A percentile compares a stretch with the other conserved stretches of the same genome.
These are phyloP conservation scores for Malus asiatica DNA, from an alignment of 306 rosid genomes.

Conservation along the genomic window DNA sequence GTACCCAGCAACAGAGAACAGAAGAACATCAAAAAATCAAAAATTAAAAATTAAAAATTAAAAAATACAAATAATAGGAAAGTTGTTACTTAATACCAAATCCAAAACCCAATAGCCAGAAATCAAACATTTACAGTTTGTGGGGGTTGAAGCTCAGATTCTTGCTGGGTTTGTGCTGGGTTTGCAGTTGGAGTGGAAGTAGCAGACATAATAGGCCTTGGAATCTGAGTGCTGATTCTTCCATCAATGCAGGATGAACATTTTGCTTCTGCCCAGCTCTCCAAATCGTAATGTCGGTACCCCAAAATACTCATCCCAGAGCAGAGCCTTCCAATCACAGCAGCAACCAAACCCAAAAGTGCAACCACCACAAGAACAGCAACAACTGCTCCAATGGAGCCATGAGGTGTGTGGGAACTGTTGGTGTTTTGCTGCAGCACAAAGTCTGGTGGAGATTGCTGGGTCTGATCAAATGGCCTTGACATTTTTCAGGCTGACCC, in stretches of 20 bases:
- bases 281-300: conserved; percentile 59
- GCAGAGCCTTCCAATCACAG: conserved; percentile 50
- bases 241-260: conserved; percentile 83
- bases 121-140: conserved; percentile 13
- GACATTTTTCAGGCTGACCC: conserved; percentile 22
- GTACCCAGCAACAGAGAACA: not conserved
- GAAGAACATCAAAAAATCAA: not conserved
- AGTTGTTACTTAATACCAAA: not conserved
- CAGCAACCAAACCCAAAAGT: conserved; percentile 36
- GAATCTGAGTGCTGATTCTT: conserved; percentile 29
- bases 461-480: conserved; percentile 25
- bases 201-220: conserved; percentile 13
- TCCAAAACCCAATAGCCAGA: not conserved
- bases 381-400: conserved; percentile 40
- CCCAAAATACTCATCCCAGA: conserved; percentile 62
- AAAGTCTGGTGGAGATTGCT: conserved; percentile 15
- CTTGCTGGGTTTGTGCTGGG: conserved; percentile 26
- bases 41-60: not conserved
- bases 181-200: conserved; percentile 15
- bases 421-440: conserved; percentile 13
- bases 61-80: not conserved
- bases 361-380: conserved; percentile 37
- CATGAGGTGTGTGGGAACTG: conserved; percentile 23
- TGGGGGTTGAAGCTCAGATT: conserved; percentile 19
- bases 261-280: conserved; percentile 83